Evolutionary conservation across 2,329 filamentous ascomycete genomes (phyloP).

Genomic region (Phaeomoniella chlamydospora): DNA sequence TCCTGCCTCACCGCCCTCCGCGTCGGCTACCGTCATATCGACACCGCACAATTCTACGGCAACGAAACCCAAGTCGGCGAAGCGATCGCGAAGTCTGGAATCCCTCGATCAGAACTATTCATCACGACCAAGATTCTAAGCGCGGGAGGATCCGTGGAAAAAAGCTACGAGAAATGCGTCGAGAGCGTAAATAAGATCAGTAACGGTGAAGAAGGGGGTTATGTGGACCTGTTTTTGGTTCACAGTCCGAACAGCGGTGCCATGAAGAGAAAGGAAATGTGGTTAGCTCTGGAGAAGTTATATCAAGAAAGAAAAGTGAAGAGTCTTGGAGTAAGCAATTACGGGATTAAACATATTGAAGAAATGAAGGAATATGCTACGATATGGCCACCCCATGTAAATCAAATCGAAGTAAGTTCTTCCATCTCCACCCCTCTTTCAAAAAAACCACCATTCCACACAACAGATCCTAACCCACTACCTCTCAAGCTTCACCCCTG

Average conservation of each 20-base stretch:
- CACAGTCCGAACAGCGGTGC: conserved; percentile 46
- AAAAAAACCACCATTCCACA: not conserved
- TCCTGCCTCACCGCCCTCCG: conserved; percentile 44
- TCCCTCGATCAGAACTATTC: conserved; percentile 47
- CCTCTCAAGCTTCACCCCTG: conserved; percentile 50
- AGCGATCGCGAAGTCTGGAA: conserved; percentile 41
- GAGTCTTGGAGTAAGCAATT: conserved; percentile 62
- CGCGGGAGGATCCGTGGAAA: conserved; percentile 37
- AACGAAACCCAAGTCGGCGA: conserved; percentile 55
- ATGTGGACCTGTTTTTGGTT: conserved; percentile 59
- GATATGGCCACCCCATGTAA: conserved; percentile 55
- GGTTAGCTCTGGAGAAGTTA: conserved; percentile 50
- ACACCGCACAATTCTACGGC: conserved; percentile 51
- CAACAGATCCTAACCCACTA: conserved; percentile 21
- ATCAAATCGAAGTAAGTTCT: conserved; percentile 53
- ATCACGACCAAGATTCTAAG: conserved; percentile 56
- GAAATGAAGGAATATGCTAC: conserved; percentile 53
- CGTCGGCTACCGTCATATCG: conserved; percentile 41
- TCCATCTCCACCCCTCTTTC: conserved; percentile 2
- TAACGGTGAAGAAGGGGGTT: conserved; percentile 34
- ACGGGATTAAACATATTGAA: conserved; percentile 51
- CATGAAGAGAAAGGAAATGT: conserved; percentile 44
- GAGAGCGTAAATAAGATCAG: conserved; percentile 51
- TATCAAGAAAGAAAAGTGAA: conserved; percentile 44
- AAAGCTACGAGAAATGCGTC: conserved; percentile 42